Base-by-base conservation (phyloP, 176 grass and related monocot species). In the Eremochloa ophiuroides region DNA sequence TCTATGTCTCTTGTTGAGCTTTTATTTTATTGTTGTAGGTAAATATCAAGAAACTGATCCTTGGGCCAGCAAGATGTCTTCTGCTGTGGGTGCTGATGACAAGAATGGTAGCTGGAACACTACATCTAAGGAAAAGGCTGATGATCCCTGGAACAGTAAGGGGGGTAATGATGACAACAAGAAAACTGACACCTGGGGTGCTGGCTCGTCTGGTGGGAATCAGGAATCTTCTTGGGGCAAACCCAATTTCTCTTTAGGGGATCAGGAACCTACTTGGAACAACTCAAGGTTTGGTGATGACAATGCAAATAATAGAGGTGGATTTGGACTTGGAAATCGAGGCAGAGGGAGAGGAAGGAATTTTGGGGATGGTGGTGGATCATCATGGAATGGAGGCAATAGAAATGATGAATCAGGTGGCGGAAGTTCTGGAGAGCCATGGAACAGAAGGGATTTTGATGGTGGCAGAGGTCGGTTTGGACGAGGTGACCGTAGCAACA, bases 1-100 rank as follows among this genome's bases (percentile, higher is more conserved):
- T 60, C 15, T 77, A 17, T 68, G 40, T n/a, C 55, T 70, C 13
- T 58, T 71, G 43, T 1, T 12, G 61, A 53, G 59, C 59, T 82
- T 87, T 67, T 62, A 50, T 82, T 73, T 27, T 14, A 66, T 30
- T 87, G 40, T 66, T 71, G 22, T 69, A 80, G 91, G 82, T 69
- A 81, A 76, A 83, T 74, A 83, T 62, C 74, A 75, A 83, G 88
- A 74, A 79, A 73, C 62, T 76, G 82, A 85, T 85, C 85, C 85
- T 75, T 90, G 88, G 85, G 62, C 48, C 75, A 85, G 82, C 81
- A 90, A 93, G 64, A 12, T 87, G 74, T 46, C 62, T 63, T 79
- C 74, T 66, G 38, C 33, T 74, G 33, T 20, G 6, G 68, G 43
- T 75, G 56, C 51, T 39, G 81, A 50, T 27, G 51, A 79, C 73